Evolutionary conservation across 352 stramenopile species (phyloP), one percentile per base, ranked within the genome.

Genomic region (Peronospora tabacina): DNA sequence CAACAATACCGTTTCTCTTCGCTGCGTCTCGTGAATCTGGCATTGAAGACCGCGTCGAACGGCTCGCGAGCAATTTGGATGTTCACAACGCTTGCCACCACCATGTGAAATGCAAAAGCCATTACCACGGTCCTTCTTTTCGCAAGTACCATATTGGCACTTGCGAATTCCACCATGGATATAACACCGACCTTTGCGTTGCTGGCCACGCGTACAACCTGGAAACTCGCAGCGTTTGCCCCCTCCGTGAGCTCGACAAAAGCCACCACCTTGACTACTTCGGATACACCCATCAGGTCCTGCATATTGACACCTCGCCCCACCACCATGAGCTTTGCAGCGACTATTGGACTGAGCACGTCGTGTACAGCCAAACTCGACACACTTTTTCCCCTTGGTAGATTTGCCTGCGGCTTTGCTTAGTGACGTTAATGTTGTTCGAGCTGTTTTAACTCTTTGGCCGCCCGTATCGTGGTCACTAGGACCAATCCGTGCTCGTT

Each of bases 91-190:
- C 34, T 86, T 86, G 44, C 77, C 77, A 16, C 77, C 77, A 15
- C 77, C 76, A 47, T 87, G 76, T 1, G 74, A 77, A 45, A 87
- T 84, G 61, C 76, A 87, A 43, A 76, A 84, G 19, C 76, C 76
- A 37, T 90, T 90, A 49, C 82, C 83, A 32, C 82, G 75, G 44
- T 92, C 83, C 30, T 91, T 88, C 66, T 94, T 94, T 65, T 91
- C 78, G 49, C 83, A 94, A 7, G 61, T 48, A 16, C 61, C 66
- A 36, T 71, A 68, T 43, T 87, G 75, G 46, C 83, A 94, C 54
- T 84, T 84, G 52, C 81, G 81, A 53, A 91, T 89, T 39, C 81
- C 81, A 13, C 81, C 81, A 54, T 91, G 81, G 6, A 88, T 72
- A 65, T 90, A 91, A 70, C 81, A 91, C 13, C 75, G 74, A 1